A percentile compares a stretch with the other conserved stretches of the same genome.
phyloP scores from a whole-genome alignment of 106 monocot species.

The Agapanthus africanus region DNA sequence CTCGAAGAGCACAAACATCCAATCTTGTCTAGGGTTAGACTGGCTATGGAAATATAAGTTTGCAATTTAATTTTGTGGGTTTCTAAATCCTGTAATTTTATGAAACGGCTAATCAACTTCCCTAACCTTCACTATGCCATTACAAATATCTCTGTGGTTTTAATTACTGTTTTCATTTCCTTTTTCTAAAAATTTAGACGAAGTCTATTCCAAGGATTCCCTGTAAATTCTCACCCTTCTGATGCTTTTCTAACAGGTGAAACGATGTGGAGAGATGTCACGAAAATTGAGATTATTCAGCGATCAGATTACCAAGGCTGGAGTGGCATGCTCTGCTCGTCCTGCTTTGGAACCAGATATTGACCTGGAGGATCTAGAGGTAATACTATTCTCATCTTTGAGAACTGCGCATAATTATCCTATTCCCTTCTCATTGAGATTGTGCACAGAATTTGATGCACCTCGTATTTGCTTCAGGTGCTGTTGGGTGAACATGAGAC shows the following conservation, averaged over 20 bases:
- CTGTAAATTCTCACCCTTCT: too few relatives aligned
- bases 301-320: conserved; percentile 83
- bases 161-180: background rate
- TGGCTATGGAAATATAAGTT: too few relatives aligned
- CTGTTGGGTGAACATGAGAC: conserved; percentile 79
- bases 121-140: too few relatives aligned
- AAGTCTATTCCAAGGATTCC: too few relatives aligned
- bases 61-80: too few relatives aligned
- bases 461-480: conserved; percentile 34
- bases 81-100: background rate
- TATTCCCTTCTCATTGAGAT: conserved; percentile 5
- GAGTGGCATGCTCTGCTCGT: conserved; percentile 37
- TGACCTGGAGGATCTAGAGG: conserved; percentile 89
- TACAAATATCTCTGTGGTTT: background rate
- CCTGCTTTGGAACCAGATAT: conserved; percentile 64
- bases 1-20: too few relatives aligned
- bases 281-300: conserved; percentile 79
- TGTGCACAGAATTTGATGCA: background rate
- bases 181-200: background rate
- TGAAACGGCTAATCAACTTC: background rate
- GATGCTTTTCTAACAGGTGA: conserved; percentile 54
- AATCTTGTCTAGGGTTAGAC: too few relatives aligned
- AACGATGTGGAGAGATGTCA: conserved; percentile 95
- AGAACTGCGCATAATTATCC: background rate
- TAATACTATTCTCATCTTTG: conserved; percentile 12